Base-by-base conservation (phyloP, 176 grass and related monocot species). In the Tillandsia fasciculata region DNA sequence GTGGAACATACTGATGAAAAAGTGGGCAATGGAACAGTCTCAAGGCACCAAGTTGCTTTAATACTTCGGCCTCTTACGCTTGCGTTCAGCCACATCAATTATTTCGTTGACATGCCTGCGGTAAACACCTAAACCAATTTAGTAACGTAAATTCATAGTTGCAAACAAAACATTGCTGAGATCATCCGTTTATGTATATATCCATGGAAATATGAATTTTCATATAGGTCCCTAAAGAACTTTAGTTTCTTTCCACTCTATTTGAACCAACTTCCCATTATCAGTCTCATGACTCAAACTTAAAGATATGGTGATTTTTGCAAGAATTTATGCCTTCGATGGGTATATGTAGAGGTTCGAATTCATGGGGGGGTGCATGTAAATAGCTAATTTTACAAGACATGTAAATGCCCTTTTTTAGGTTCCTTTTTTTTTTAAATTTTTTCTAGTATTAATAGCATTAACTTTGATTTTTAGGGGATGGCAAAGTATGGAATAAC, bases 31-130 rank as follows among this genome's bases (percentile, higher is more conserved):
- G 72, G 69, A 58, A 65, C 48, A 69, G 57, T 70, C 13, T 75
- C 73, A 75, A 72, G 51, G 67, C 69, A 78, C 74, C 70, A 82
- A 82, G 79, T 78, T 71, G 72, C 78, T 83, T 80, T 96, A 7
- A 86, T 84, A 72, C 92, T 90, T 70, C 89, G 59, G 65, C 86
- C 89, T 49, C 83, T 92, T 50, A 87, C 89, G 69, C 78, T 96
- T 33, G 86, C 87, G 63, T 96, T 96, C 80, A 79, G 87, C 15
- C 84, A 96, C 74, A 87, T 96, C 72, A 92, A 67, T 66, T 96
- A 96, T 75, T 92, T 81, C 42, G 84, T 96, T 15, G 89, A 92
- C 68, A 87, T 87, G 79, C 93, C 93, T 74, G 89, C 84, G 79
- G 93, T 96, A 96, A 89, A 49, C 2, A 20, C 52, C 52, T 79